Conservation (phyloP, 1,284 basidiomycete genomes). For the Austroboletus niveus region DNA sequence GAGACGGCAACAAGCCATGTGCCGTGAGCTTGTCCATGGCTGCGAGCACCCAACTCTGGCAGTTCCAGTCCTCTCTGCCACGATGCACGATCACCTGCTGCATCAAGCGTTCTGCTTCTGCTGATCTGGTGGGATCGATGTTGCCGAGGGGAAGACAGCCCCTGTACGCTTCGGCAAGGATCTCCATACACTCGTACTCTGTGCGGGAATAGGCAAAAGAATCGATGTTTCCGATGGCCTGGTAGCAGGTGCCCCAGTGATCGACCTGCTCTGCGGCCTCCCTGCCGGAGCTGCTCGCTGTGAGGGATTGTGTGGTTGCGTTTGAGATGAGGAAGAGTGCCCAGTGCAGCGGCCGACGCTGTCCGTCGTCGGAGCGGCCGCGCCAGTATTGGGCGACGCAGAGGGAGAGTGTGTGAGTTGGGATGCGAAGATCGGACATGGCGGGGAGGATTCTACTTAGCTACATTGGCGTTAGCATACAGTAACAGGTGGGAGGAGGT, state of each 20-base stretch:
- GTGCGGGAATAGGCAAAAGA: constrained; percentile 28
- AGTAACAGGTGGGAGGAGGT: too few species aligned
- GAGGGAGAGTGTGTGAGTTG: constrained; percentile 23
- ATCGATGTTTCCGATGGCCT: constrained; percentile 29
- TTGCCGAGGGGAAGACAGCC: constrained; percentile 27
- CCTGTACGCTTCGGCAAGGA: constrained; percentile 26
- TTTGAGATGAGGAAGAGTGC: constrained; percentile 31
- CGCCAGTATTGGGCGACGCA: constrained; percentile 34
- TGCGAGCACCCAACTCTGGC: constrained; percentile 31
- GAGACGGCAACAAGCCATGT: constrained; percentile 14
- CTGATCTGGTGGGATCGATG: constrained; percentile 14
- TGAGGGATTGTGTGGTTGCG: constrained; percentile 23
- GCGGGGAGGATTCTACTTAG: neutral
- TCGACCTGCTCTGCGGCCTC: constrained; percentile 24
- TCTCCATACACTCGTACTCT: constrained; percentile 33
- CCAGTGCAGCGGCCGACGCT: constrained; percentile 30
- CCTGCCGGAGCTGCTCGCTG: constrained; percentile 21
- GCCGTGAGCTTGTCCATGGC: constrained; percentile 25
- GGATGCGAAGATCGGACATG: constrained; percentile 21
- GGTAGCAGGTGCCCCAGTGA: constrained; percentile 33
- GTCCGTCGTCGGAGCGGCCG: constrained; percentile 20
- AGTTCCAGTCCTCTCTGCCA: constrained; percentile 33
- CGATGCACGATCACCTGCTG: constrained; percentile 24
- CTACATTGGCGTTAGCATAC: too few species aligned
- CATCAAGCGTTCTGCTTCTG: constrained; percentile 20